Conservation (phyloP, 2,329 filamentous ascomycete genomes). For the Amphichorda felina region DNA sequence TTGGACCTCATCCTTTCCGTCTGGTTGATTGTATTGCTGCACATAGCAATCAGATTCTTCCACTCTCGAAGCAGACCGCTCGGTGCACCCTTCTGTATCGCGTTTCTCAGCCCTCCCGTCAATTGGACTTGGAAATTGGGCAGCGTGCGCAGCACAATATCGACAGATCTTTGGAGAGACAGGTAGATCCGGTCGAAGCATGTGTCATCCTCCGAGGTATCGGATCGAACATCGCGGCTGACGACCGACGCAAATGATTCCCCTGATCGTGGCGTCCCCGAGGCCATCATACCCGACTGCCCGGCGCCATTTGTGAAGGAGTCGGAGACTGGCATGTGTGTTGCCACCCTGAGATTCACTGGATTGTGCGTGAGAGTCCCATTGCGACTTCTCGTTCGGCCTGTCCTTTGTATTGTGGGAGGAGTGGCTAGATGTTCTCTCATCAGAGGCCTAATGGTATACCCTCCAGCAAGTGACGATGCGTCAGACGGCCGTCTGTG, state of each 20-base stretch:
- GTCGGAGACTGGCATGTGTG: slow-evolving; percentile 34
- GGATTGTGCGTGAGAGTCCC: slow-evolving; percentile 23
- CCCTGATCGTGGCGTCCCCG: slow-evolving; percentile 67
- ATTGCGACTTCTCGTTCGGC: slow-evolving; percentile 17
- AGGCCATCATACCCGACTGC: slow-evolving; percentile 40
- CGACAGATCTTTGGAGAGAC: slow-evolving; percentile 61
- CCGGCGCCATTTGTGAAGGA: slow-evolving; percentile 35
- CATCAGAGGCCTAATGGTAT: slow-evolving; percentile 35
- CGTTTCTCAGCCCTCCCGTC: slow-evolving; percentile 47
- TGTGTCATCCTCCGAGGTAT: slow-evolving; percentile 56
- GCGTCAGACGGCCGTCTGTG: slow-evolving; percentile 1
- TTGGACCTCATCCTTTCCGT: slow-evolving; percentile 61
- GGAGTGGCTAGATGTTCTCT: slow-evolving; percentile 38
- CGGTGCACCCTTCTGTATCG: slow-evolving; percentile 46
- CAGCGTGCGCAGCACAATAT: slow-evolving; percentile 59
- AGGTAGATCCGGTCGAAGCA: slow-evolving; percentile 76
- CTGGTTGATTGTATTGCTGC: slow-evolving; percentile 57
- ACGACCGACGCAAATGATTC: slow-evolving; percentile 61
- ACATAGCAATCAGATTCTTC: slow-evolving; percentile 60
- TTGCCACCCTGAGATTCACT: slow-evolving; percentile 38
- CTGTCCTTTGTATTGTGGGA: slow-evolving; percentile 36
- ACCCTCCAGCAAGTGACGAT: not conserved
- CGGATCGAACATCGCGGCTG: slow-evolving; percentile 33
- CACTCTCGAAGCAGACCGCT: slow-evolving; percentile 53
- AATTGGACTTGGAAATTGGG: slow-evolving; percentile 61